A percentile compares a stretch with the other conserved stretches of the same genome.
Conservation (phyloP, 306 rosid genomes). For the Leucaena leucocephala region DNA sequence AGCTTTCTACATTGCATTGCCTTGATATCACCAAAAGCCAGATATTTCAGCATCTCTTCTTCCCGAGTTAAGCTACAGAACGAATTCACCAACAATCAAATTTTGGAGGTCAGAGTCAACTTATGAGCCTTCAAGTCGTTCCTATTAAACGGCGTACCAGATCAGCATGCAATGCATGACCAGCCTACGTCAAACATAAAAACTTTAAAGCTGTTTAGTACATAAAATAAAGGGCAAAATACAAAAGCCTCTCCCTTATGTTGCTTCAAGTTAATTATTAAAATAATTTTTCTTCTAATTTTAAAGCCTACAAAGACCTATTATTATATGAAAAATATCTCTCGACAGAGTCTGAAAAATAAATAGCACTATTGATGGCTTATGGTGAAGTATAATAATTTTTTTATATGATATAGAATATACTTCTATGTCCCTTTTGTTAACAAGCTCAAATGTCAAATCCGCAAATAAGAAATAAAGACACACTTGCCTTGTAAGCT, state of each 20-base stretch:
- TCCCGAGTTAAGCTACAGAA: not conserved
- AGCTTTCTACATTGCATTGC: not conserved
- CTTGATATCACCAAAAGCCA: not conserved
- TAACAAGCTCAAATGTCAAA: slow-evolving; percentile 12
- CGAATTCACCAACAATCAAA: slow-evolving; percentile 10
- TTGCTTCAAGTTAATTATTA: not conserved
- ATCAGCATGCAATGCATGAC: slow-evolving; percentile 77
- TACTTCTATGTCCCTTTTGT: not conserved
- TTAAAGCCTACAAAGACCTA: not conserved
- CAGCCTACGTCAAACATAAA: slow-evolving; percentile 56
- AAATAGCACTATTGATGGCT: no score
- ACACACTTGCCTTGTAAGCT: slow-evolving; percentile 68
- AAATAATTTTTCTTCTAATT: not conserved
- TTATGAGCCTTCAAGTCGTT: slow-evolving; percentile 33
- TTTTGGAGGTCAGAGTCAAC: not conserved
- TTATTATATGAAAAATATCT: no score
- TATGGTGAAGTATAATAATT: no score
- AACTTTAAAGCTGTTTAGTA: not conserved
- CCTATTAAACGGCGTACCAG: slow-evolving; percentile 55
- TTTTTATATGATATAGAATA: not conserved
- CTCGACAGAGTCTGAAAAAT: not conserved
- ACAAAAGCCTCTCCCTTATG: not conserved
- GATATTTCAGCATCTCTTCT: slow-evolving; percentile 6
- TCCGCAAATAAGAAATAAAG: slow-evolving; percentile 15
- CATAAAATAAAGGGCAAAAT: not conserved